Base-by-base conservation (phyloP, 169 alveolate genomes). In the Eimeria sp. region DNA sequence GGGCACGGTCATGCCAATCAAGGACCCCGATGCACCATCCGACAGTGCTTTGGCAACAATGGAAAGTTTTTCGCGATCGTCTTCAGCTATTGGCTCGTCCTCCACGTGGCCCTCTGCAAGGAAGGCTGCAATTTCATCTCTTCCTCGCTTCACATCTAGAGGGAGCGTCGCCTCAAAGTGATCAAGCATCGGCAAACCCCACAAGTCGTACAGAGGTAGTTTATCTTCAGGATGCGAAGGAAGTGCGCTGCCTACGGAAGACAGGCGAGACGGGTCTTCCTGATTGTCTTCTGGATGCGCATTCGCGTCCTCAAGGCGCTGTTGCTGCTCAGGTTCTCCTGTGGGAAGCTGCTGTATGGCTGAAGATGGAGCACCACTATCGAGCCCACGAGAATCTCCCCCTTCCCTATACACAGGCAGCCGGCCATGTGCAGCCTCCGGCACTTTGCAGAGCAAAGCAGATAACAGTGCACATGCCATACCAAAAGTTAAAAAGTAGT, bases 171-270 rank as follows among this genome's bases (percentile, higher is more conserved):
- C 4, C 58, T 83, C 90, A 83, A 83, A 83, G 8, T 83, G 90
- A 13, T 83, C 90, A 58, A 83, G 72, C 68, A 62, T 37, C 6
- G 90, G 90, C 54, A 83, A 33, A 9, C 90, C 90, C 90, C 90
- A 83, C 76, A 23, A 0, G 90, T 83, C 90, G 60, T 37, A 37
- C 2, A 14, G 16, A 16, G 25, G 90, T 23, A 20, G 30, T 4
- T 54, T 46, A 10, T 49, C 49, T 54, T 46, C 68, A 49, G 66
- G 27, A 27, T 18, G 68, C 40, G n/a, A 46, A 46, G 25, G 68
- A 13, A 68, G 27, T n/a, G 49, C 4, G 49, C 49, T 27, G 68
- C 13, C 71, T 13, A 27, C 49, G 0, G 46, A 49, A 78, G 68
- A 78, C 11, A 16, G 10, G 27, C 13, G 68, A 0, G 43, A 6